Base-by-base conservation (phyloP, 1,284 basidiomycete genomes). In the Agroathelia rolfsii region DNA sequence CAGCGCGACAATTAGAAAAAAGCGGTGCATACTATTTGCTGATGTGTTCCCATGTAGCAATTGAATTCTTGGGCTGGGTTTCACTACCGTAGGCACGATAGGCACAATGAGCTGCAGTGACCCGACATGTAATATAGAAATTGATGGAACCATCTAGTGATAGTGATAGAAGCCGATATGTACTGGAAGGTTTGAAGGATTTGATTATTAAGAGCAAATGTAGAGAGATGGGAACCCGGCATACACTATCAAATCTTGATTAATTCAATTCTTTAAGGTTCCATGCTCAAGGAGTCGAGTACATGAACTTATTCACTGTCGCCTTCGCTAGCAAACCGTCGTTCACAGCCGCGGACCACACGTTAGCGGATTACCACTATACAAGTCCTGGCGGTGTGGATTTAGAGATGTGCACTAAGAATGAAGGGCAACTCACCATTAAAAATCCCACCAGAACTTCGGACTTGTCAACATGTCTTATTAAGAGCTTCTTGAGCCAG, bases 291-390 rank as follows among this genome's bases (percentile, higher is more conserved):
- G 28, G 59, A 59, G 30, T 55, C 51, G 5, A 61, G 44, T 7
- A 69, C 64, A 8, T 41, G 38, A 3, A 47, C 52, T 28, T 59
- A 39, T 64, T 61, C 6, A 47, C 51, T 3, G 47, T 58, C 3
- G 52, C 56, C 8, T 48, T 47, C 2, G 61, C 50, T 12, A 56
- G 44, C 23, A 53, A 44, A 38, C 66, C 64, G 24, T 64, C 59
- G 30, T 62, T 61, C 2, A 62, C 66, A 53, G 64, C 56, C 11
- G 57, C 60, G 8, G 64, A 63, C 47, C 55, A 62, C 5, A 59
- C 62, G 32, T 68, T 69, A 3, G 54, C 67, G 11, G 64, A 53
- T 38, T 66, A 61, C 65, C 68, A 69, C 39, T 55, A 69, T 26
- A 62, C 54, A 22, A 69, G 58, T 6, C 58, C 64, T 67, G 34